Evolutionary conservation across 441 rosid genomes (phyloP).

Genomic region (Euphorbia neoarborescens): DNA sequence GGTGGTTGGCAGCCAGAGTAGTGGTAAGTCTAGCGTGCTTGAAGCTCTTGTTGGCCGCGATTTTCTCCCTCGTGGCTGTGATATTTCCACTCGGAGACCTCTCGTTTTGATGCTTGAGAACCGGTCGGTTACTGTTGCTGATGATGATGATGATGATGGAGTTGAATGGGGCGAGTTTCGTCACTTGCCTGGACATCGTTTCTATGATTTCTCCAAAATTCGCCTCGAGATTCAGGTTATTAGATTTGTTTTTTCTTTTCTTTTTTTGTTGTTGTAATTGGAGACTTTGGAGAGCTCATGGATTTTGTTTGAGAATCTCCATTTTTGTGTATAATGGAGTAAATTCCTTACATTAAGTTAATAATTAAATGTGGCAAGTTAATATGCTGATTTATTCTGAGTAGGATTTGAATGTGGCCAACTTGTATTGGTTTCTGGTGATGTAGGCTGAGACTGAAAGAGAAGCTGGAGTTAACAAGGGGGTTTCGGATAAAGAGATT

Average conservation of each 20-base stretch:
- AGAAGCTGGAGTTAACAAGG: conserved; percentile 55
- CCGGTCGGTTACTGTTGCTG: conserved; percentile 20
- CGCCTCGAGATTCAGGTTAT: conserved; percentile 50
- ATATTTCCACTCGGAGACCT: conserved; percentile 63
- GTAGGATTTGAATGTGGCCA: no score
- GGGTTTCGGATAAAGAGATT: conserved; percentile 58
- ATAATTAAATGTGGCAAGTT: no score
- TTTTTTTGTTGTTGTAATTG: no score
- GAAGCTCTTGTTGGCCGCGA: conserved; percentile 66
- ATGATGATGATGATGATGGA: conserved; percentile 31
- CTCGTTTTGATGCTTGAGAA: conserved; percentile 49
- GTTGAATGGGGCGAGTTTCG: conserved; percentile 57
- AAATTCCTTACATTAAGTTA: no score
- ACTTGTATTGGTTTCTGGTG: background rate
- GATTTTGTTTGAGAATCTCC: no score
- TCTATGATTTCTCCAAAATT: conserved; percentile 46
- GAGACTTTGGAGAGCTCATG: no score
- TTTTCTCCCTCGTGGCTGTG: conserved; percentile 59
- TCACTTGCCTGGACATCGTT: conserved; percentile 41
- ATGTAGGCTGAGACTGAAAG: conserved; percentile 63
- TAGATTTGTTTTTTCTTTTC: no score
- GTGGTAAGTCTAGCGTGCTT: conserved; percentile 74
- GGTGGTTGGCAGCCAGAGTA: conserved; percentile 71
- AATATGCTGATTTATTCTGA: no score
- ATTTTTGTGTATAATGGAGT: background rate